Percentiles rank a stretch among this genome's conserved stretches.
Evolutionary conservation across 306 rosid species (phyloP).

Genomic region (Quercus berberidifolia): DNA sequence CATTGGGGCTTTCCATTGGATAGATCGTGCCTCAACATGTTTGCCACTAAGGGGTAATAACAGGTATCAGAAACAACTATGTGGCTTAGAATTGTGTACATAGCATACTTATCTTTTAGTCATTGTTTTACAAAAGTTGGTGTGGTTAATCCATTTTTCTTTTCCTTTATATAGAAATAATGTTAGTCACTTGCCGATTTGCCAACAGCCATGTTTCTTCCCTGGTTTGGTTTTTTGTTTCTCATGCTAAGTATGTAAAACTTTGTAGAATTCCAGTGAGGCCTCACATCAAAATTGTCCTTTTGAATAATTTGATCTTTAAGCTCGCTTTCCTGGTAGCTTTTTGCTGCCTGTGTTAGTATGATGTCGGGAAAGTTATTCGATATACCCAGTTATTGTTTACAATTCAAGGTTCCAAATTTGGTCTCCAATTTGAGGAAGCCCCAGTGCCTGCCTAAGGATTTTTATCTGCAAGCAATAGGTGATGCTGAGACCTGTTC

Average conservation of each 20-base stretch:
- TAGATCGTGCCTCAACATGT: constrained; percentile 73
- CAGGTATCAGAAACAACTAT: constrained; percentile 40
- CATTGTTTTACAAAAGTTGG: not conserved
- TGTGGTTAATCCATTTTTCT: not conserved
- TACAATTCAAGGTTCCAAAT: not conserved
- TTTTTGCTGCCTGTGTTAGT: not conserved
- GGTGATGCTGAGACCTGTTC: too few relatives aligned
- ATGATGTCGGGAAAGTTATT: not conserved
- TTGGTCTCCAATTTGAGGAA: not conserved
- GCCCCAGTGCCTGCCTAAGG: not conserved
- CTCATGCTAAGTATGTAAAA: not conserved
- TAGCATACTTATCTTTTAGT: not conserved
- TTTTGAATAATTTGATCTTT: not conserved
- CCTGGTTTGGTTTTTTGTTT: not conserved
- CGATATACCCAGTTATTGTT: not conserved
- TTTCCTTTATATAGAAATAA: not conserved
- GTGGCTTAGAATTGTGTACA: not conserved
- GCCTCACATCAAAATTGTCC: not conserved
- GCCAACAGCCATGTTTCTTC: not conserved
- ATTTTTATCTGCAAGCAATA: not conserved
- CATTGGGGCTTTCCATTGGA: constrained; percentile 95
- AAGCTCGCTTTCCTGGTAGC: not conserved
- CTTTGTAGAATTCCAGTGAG: not conserved
- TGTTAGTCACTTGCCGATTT: not conserved
- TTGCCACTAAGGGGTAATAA: constrained; percentile 41